phyloP scores from a whole-genome alignment of 2,329 filamentous ascomycete species.

The Leptoxyphium fumago region DNA sequence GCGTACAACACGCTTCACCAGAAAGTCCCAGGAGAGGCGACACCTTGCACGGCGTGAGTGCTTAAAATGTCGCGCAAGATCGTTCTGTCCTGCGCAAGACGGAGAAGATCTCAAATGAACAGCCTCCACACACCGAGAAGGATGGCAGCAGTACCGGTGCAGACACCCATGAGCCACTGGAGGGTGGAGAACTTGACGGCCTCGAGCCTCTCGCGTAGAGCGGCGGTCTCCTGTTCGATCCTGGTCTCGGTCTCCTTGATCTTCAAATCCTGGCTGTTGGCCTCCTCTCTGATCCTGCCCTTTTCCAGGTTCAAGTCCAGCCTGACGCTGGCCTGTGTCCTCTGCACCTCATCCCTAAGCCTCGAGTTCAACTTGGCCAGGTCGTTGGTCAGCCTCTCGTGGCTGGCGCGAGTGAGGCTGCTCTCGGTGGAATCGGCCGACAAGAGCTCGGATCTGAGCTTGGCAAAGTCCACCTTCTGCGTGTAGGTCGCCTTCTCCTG shows the following conservation, averaged over 20 bases:
- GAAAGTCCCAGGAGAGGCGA: no score
- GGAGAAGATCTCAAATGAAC: constrained; percentile 36
- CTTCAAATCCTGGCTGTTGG: constrained; percentile 90
- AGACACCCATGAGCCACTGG: constrained; percentile 86
- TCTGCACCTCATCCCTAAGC: constrained; percentile 81
- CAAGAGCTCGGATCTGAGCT: constrained; percentile 84
- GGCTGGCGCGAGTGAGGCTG: constrained; percentile 71
- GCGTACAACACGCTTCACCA: no score
- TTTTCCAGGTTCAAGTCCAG: constrained; percentile 94
- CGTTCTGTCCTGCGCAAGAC: no score
- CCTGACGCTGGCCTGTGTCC: constrained; percentile 84
- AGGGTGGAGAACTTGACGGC: constrained; percentile 95
- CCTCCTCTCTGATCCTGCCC: constrained; percentile 88
- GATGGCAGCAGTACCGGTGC: constrained; percentile 49
- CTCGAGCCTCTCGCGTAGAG: constrained; percentile 79
- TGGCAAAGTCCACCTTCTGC: constrained; percentile 95
- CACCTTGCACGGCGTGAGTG: no score
- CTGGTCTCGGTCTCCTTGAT: constrained; percentile 98
- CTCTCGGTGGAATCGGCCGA: constrained; percentile 85
- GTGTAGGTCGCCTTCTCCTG: constrained; percentile 62
- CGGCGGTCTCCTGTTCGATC: constrained; percentile 94
- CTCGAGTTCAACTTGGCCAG: constrained; percentile 84
- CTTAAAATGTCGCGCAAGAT: no score
- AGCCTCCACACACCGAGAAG: constrained; percentile 54
- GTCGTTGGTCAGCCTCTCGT: constrained; percentile 88